Base-by-base conservation (phyloP, 768 basidiomycete genomes). In the Tricholoma saponaceum region DNA sequence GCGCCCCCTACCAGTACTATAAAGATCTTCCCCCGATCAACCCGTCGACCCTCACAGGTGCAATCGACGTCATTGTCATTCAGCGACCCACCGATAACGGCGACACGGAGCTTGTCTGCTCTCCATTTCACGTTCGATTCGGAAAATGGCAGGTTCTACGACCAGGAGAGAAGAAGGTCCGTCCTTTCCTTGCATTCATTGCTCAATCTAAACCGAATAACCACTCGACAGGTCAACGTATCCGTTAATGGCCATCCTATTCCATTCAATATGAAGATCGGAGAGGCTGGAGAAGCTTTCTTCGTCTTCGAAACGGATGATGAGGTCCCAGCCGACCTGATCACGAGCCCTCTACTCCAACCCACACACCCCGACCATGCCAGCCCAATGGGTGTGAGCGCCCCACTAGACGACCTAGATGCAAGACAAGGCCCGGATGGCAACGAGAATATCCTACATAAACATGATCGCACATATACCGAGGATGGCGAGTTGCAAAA, bases 41-140 rank as follows among this genome's bases (percentile, higher is more conserved):
- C 66, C 95, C 97, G 0, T 88, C 96, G 0, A 99, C 97, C 0
- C 84, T 99, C 57, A 97, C 95, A 4, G 96, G 97, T 46, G 97
- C 97, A 44, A 97, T 98, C 81, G 96, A 99, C 80, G 92, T 99
- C 72, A 95, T 99, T 66, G 96, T 98, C 63, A 85, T 99, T 49
- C 84, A 88, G 60, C 83, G 88, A 49, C 85, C 84, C 22, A 75
- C 82, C n/a, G 77, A 79, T 62, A 75, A 80, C 61, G 85, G 87
- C 55, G 81, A 78, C 47, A 78, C 77, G 28, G 87, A 87, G 65
- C 83, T 97, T 14, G 89, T 83, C 1, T 97, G 95, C 69, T 94
- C 92, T 2, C 97, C 96, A 1, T 99, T 99, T 67, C 97, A 98
- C 70, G 95, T 99, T 44, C 80, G 96, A 59, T 98, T 98, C 72